These are phyloP conservation scores for Macroventuria anomochaeta DNA, from an alignment of 2,329 filamentous ascomycete genomes.

Conservation along the genomic window DNA sequence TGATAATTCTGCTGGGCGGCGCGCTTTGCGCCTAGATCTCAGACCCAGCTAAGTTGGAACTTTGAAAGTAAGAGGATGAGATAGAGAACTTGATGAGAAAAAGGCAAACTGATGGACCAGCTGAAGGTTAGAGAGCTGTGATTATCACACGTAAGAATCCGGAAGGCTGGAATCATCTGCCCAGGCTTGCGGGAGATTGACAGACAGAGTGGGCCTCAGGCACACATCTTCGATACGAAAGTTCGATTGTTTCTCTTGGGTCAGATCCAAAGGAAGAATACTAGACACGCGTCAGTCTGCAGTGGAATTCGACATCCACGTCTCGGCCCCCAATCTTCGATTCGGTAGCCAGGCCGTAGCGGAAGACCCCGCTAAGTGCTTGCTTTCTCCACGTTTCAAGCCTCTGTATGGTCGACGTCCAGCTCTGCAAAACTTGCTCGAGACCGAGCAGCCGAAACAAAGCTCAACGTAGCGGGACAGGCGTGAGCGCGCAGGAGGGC, in stretches of 20 bases:
- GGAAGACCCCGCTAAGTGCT: not conserved
- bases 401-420: conserved; percentile 1
- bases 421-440: not conserved
- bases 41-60: not conserved
- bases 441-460: conserved; percentile 5
- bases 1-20: not conserved
- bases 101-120: not conserved
- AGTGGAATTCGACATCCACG: conserved; percentile 1
- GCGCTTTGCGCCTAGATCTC: conserved; percentile 10
- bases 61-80: not conserved
- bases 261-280: not conserved
- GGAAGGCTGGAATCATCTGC: conserved; percentile 2
- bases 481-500: conserved; percentile 5
- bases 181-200: conserved; percentile 11
- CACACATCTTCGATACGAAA: conserved; percentile 4
- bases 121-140: not conserved
- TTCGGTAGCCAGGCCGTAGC: not conserved
- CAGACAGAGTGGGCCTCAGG: conserved; percentile 5
- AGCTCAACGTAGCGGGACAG: conserved; percentile 6
- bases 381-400: conserved; percentile 2
- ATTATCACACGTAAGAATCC: conserved; percentile 2
- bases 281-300: conserved; percentile 7
- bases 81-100: not conserved
- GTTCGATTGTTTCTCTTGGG: conserved; percentile 3
- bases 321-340: not conserved